phyloP scores from a whole-genome alignment of 2,329 filamentous ascomycete species.

The Emergomyces orientalis region DNA sequence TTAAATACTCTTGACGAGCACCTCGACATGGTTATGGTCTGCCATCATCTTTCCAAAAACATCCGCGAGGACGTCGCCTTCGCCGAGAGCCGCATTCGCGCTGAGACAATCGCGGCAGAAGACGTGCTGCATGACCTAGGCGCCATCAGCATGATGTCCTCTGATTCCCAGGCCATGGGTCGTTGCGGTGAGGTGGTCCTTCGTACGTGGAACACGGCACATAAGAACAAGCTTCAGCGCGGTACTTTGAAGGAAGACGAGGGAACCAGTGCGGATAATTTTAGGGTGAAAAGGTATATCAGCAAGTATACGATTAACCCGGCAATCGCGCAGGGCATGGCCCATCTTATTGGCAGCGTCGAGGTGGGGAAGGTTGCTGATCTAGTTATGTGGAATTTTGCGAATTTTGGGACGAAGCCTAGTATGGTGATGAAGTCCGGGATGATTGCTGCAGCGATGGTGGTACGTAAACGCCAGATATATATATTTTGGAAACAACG shows the following conservation, averaged over 20 bases:
- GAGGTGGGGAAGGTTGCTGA: conserved; percentile 88
- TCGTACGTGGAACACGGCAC: conserved; percentile 91
- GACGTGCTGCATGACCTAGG: conserved; percentile 92
- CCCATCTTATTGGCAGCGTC: conserved; percentile 73
- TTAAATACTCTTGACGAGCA: conserved; percentile 91
- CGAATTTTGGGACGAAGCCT: conserved; percentile 82
- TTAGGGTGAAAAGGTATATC: conserved; percentile 82
- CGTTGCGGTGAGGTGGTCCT: conserved; percentile 88
- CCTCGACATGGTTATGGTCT: conserved; percentile 97
- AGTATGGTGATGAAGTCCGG: conserved; percentile 75
- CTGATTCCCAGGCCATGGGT: conserved; percentile 93
- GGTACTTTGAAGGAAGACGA: conserved; percentile 68
- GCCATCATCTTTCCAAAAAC: conserved; percentile 84
- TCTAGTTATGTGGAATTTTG: conserved; percentile 75
- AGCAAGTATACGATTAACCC: conserved; percentile 97
- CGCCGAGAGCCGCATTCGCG: conserved; percentile 85
- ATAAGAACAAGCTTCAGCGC: conserved; percentile 89
- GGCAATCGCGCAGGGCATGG: conserved; percentile 82
- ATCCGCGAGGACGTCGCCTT: conserved; percentile 95
- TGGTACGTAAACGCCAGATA: conserved; percentile 49
- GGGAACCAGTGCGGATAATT: conserved; percentile 74
- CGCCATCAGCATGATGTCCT: conserved; percentile 96
- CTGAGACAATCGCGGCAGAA: conserved; percentile 93
- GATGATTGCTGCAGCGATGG: conserved; percentile 70
- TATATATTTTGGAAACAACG: neutral